Evolutionary conservation across 1,284 basidiomycete genomes (phyloP), one percentile per base, ranked within the genome.

Genomic region (Phlebopus sp.): DNA sequence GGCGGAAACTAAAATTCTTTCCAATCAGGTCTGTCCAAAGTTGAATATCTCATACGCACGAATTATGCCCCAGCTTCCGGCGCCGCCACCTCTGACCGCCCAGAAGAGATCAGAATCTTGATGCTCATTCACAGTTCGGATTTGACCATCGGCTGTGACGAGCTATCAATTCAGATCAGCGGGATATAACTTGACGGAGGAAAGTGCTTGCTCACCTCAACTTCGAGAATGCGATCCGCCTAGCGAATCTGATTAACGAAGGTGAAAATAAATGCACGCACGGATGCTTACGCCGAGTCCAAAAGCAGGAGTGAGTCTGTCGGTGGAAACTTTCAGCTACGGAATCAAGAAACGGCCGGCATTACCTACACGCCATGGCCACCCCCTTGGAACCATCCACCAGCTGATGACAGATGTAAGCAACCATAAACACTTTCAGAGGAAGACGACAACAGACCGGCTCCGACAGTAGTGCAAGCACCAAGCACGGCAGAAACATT

Each of bases 81-180:
- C 38, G 11, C 49, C 49, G 4, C 49, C 49, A 21, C 49, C 49
- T 17, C 49, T 38, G 14, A 50, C 15, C 17, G 46, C 49, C 47
- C 50, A 51, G 23, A 51, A 51, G 14, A 50, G 29, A 10, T 50
- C 48, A 8, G 48, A n/a, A 18, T 51, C 29, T 35, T 50, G 50
- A 21, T 37, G 2, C 14, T 32, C 39, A 15, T 50, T 51, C 29
- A 50, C 42, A 0, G 14, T 51, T 25, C 30, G 44, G 14, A 44
- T 23, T 7, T 21, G 23, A 14, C 50, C 42, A 35, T 50, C 41
- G 2, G 48, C 40, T 11, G 48, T 51, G 10, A 50, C 37, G 14
- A 51, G 37, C 45, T 49, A 9, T 30, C 2, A 25, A 40, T 6
- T 19, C 13, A 25, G 30, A 35, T 30, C 4, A 39, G 27, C 8